These are phyloP conservation scores for Centrapalus pauciflorus DNA, from an alignment of 129 eudicot genomes.

Conservation along the genomic window DNA sequence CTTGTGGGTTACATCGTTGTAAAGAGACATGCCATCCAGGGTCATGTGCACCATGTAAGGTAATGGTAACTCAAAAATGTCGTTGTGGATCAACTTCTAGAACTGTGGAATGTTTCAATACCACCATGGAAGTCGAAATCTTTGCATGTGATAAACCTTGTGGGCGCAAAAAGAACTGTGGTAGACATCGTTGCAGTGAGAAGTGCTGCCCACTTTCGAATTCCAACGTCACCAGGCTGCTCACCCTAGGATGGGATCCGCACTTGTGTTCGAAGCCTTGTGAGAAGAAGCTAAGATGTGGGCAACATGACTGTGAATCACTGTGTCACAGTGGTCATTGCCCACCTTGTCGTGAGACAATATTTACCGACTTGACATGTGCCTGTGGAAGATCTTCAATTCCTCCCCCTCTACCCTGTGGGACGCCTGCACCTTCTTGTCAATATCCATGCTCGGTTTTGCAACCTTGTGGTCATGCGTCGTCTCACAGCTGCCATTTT, in stretches of 20 bases:
- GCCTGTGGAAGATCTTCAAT: slow-evolving; percentile 92
- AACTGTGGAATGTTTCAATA: slow-evolving; percentile 68
- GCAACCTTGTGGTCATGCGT: slow-evolving; percentile 88
- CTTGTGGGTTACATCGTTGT: slow-evolving; percentile 69
- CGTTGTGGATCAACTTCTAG: slow-evolving; percentile 80
- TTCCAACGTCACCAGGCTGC: slow-evolving; percentile 25
- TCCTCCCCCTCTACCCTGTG: slow-evolving; percentile 94
- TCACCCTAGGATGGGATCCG: slow-evolving; percentile 60
- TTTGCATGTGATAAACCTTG: slow-evolving; percentile 84
- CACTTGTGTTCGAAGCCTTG: slow-evolving; percentile 88
- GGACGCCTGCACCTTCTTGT: slow-evolving; percentile 91
- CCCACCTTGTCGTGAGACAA: slow-evolving; percentile 92
- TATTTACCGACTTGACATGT: slow-evolving; percentile 82
- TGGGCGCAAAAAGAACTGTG: slow-evolving; percentile 83
- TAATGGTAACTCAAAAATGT: slow-evolving; percentile 76
- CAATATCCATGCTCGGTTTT: slow-evolving; percentile 76
- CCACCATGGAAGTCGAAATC: slow-evolving; percentile 34
- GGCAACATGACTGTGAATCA: slow-evolving; percentile 77
- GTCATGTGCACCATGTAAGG: slow-evolving; percentile 59
- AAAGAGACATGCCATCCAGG: slow-evolving; percentile 68
- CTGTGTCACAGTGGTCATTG: slow-evolving; percentile 97
- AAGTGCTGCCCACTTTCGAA: slow-evolving; percentile 73
- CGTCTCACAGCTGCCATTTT: slow-evolving; percentile 94
- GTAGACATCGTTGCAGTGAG: slow-evolving; percentile 84
- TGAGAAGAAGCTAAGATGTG: slow-evolving; percentile 87